phyloP scores from a whole-genome alignment of 2,329 filamentous ascomycete species.

The Alternaria triticimaculans region DNA sequence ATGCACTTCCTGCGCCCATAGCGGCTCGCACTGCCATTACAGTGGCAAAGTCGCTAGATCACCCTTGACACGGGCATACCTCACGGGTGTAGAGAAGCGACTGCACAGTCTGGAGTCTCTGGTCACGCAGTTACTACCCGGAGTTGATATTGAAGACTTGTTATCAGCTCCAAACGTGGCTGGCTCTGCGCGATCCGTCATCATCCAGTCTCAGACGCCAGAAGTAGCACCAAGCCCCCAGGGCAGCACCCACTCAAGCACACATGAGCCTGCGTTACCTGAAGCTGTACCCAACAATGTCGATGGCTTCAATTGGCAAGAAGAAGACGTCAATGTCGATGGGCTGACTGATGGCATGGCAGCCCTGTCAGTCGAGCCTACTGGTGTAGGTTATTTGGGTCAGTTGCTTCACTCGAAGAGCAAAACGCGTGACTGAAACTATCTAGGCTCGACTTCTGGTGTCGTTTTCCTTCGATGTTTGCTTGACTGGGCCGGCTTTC shows the following conservation, averaged over 20 bases:
- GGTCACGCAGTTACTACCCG: slow-evolving; percentile 27
- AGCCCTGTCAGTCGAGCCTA: slow-evolving; percentile 35
- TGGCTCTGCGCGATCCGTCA: slow-evolving; percentile 5
- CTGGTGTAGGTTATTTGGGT: slow-evolving; percentile 36
- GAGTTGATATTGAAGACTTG: slow-evolving; percentile 29
- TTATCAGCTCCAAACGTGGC: slow-evolving; percentile 22
- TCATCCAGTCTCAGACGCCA: slow-evolving; percentile 12
- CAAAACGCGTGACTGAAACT: background rate
- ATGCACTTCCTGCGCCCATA: slow-evolving; percentile 29
- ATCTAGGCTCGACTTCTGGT: slow-evolving; percentile 30
- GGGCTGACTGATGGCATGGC: slow-evolving; percentile 37
- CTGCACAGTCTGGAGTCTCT: slow-evolving; percentile 25
- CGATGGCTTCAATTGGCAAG: slow-evolving; percentile 36
- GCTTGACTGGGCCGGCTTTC: slow-evolving; percentile 35
- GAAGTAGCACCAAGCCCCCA: slow-evolving; percentile 21
- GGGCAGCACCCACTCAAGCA: slow-evolving; percentile 11
- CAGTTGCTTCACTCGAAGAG: background rate
- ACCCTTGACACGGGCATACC: slow-evolving; percentile 32
- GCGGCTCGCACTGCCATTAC: slow-evolving; percentile 29
- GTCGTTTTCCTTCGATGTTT: slow-evolving; percentile 34
- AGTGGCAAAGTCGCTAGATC: slow-evolving; percentile 33
- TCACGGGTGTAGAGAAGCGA: slow-evolving; percentile 32
- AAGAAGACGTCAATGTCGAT: slow-evolving; percentile 27
- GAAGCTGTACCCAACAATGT: slow-evolving; percentile 33
- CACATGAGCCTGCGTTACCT: slow-evolving; percentile 26